Evolutionary conservation across 2,329 filamentous ascomycete species (phyloP).

Genomic region (Aspergillus sp.): DNA sequence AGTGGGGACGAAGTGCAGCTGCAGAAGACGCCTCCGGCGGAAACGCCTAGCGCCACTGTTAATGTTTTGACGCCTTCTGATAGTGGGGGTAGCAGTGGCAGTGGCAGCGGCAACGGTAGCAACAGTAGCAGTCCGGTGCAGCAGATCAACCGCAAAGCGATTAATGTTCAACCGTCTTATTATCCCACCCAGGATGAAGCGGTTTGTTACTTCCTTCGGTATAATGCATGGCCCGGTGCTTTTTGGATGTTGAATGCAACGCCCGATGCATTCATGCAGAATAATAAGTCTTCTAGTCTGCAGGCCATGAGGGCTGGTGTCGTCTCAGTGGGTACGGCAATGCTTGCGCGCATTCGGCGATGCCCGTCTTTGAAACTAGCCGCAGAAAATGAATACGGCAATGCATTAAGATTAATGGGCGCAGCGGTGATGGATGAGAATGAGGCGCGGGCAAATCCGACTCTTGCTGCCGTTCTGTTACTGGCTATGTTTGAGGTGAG

Average conservation of each 20-base stretch:
- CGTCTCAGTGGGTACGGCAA: constrained; percentile 53
- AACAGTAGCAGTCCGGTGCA: constrained; percentile 4
- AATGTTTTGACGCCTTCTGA: constrained; percentile 12
- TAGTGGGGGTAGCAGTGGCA: constrained; percentile 2
- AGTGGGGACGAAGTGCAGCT: background rate
- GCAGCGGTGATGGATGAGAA: constrained; percentile 25
- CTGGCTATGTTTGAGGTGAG: constrained; percentile 57
- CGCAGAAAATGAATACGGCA: constrained; percentile 49
- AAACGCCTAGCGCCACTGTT: background rate
- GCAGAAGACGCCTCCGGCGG: background rate
- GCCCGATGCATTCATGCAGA: constrained; percentile 14
- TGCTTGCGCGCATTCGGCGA: constrained; percentile 49
- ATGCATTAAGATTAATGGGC: constrained; percentile 43
- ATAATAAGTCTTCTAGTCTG: constrained; percentile 17
- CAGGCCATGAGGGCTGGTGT: constrained; percentile 43
- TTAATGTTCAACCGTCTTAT: constrained; percentile 19
- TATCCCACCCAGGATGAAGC: constrained; percentile 26
- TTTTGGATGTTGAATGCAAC: constrained; percentile 21
- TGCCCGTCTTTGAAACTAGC: constrained; percentile 41
- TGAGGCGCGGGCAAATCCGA: constrained; percentile 34
- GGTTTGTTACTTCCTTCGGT: constrained; percentile 30
- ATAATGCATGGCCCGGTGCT: constrained; percentile 25
- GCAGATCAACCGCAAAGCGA: constrained; percentile 9
- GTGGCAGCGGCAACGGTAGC: no score
- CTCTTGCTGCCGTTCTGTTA: constrained; percentile 50